These are phyloP conservation scores for Iodosphaeria phyllophila DNA, from an alignment of 2,329 filamentous ascomycete genomes.

Conservation along the genomic window DNA sequence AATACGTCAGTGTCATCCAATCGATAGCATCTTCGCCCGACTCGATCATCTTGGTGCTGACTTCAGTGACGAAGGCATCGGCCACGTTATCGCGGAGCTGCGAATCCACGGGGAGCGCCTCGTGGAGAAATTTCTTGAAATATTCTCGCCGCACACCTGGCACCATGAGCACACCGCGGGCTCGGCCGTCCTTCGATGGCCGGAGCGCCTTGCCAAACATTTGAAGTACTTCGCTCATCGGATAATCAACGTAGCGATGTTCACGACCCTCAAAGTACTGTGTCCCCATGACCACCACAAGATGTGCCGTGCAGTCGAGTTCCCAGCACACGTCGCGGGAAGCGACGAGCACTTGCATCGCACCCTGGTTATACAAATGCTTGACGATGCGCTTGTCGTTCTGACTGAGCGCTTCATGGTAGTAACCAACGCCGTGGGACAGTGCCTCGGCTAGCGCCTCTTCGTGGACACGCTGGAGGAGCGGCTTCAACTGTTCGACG, in stretches of 20 bases:
- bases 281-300: constrained; percentile 93
- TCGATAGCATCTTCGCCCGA: constrained; percentile 95
- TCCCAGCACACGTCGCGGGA: constrained; percentile 92
- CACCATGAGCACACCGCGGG: constrained; percentile 90
- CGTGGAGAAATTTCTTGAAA: constrained; percentile 96
- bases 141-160: constrained; percentile 89
- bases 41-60: constrained; percentile 87
- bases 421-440: constrained; percentile 89
- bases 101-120: constrained; percentile 88
- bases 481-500: constrained; percentile 59
- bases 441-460: constrained; percentile 74
- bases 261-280: constrained; percentile 95
- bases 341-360: constrained; percentile 64
- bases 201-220: constrained; percentile 93
- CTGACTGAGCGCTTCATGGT: constrained; percentile 77
- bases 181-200: constrained; percentile 58
- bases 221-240: constrained; percentile 81
- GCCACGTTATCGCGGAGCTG: constrained; percentile 82
- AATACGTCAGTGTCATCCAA: constrained; percentile 97
- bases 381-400: constrained; percentile 90
- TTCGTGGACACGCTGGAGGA: constrained; percentile 72
- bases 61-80: constrained; percentile 92
- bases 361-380: constrained; percentile 75
- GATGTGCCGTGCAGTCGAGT: constrained; percentile 67
- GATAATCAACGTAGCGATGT: constrained; percentile 93